Evolutionary conservation across 2,329 filamentous ascomycete species (phyloP).

Genomic region (Cyphellophora europaea): DNA sequence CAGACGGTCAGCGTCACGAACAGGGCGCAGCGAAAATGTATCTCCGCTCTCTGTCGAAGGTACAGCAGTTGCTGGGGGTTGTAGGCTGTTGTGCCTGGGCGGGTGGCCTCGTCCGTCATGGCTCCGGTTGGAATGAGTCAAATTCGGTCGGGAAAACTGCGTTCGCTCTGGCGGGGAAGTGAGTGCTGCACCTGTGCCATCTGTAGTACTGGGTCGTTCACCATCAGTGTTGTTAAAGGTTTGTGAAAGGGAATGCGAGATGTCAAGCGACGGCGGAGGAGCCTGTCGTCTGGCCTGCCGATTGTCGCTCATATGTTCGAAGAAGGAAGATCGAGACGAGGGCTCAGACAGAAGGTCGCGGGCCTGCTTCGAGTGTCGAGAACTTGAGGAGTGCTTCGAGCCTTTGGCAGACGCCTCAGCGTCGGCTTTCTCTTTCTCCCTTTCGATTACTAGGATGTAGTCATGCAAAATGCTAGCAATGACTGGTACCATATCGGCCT

Average conservation of each 20-base stretch:
- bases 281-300: slow-evolving; percentile 64
- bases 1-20: slow-evolving; percentile 72
- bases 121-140: slow-evolving; percentile 35
- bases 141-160: slow-evolving; percentile 47
- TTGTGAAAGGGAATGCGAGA: slow-evolving; percentile 51
- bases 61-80: slow-evolving; percentile 58
- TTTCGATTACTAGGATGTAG: slow-evolving; percentile 93
- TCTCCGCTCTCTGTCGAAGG: slow-evolving; percentile 61
- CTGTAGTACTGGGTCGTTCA: slow-evolving; percentile 45
- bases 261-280: slow-evolving; percentile 75
- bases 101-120: slow-evolving; percentile 33
- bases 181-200: slow-evolving; percentile 54
- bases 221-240: slow-evolving; percentile 24
- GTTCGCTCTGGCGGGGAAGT: slow-evolving; percentile 64
- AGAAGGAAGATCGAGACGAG: slow-evolving; percentile 25
- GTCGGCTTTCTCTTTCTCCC: slow-evolving; percentile 77
- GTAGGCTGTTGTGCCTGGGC: slow-evolving; percentile 47
- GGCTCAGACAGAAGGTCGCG: slow-evolving; percentile 21
- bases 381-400: slow-evolving; percentile 21
- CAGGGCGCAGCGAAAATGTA: slow-evolving; percentile 64
- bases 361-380: slow-evolving; percentile 22
- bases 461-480: slow-evolving; percentile 98
- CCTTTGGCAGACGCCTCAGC: slow-evolving; percentile 54
- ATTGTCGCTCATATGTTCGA: slow-evolving; percentile 46
- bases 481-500: slow-evolving; percentile 98